These are phyloP conservation scores for Eucommia ulmoides DNA, from an alignment of 257 asterid genomes.

Conservation along the genomic window DNA sequence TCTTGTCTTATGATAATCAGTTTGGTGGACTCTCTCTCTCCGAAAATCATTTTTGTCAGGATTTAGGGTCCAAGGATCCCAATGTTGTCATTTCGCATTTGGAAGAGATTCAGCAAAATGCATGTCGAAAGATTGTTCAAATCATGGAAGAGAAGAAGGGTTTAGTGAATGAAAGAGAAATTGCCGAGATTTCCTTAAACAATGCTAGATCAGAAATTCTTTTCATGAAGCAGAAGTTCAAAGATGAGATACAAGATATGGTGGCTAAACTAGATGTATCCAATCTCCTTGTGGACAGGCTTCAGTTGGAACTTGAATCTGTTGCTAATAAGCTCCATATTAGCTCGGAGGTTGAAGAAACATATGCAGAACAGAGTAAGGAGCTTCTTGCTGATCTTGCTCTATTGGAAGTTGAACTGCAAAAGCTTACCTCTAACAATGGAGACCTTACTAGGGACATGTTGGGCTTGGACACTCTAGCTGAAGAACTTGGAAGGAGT, in stretches of 20 bases:
- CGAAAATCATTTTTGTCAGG: slow-evolving; percentile 14
- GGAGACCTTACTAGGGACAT: slow-evolving; percentile 44
- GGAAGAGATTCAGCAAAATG: slow-evolving; percentile 51
- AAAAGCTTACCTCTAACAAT: slow-evolving; percentile 36
- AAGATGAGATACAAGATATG: slow-evolving; percentile 32
- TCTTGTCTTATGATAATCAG: slow-evolving; percentile 30
- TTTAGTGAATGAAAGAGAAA: slow-evolving; percentile 42
- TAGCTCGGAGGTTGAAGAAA: slow-evolving; percentile 52
- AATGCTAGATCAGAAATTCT: slow-evolving; percentile 49
- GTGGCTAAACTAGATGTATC: slow-evolving; percentile 42
- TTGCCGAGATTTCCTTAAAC: slow-evolving; percentile 40
- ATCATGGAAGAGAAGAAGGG: slow-evolving; percentile 55
- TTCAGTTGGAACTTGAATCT: slow-evolving; percentile 59
- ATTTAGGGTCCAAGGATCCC: slow-evolving; percentile 23
- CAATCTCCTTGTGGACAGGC: slow-evolving; percentile 54
- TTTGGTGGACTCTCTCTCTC: slow-evolving; percentile 15
- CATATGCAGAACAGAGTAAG: slow-evolving; percentile 26
- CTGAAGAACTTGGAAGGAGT: slow-evolving; percentile 40
- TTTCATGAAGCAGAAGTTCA: slow-evolving; percentile 46
- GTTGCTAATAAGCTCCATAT: slow-evolving; percentile 43
- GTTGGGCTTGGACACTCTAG: slow-evolving; percentile 37
- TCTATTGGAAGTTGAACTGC: slow-evolving; percentile 50
- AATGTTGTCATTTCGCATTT: slow-evolving; percentile 39
- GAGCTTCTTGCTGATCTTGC: slow-evolving; percentile 57
- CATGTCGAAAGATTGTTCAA: slow-evolving; percentile 26